Percentiles rank a stretch among this genome's conserved stretches.
These are phyloP conservation scores for Plasmodium knowlesi DNA, from an alignment of 169 alveolate species.

Conservation along the genomic window DNA sequence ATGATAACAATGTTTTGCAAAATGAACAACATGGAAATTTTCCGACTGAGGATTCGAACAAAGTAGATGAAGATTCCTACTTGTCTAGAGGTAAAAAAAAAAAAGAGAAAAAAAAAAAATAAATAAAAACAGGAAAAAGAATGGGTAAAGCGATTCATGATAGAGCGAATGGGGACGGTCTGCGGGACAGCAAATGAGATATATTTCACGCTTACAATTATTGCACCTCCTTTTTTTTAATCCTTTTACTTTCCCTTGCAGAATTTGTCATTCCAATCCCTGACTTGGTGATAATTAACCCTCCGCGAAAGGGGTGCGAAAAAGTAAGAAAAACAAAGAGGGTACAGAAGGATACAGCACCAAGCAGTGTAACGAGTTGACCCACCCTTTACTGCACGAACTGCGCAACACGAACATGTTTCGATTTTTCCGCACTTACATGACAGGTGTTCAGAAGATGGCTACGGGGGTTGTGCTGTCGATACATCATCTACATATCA, in stretches of 20 bases:
- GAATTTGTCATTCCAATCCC: slow-evolving; percentile 75
- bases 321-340: slow-evolving; percentile 33
- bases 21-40: background rate
- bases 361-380: background rate
- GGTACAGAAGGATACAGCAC: background rate
- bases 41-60: background rate
- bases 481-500: slow-evolving; percentile 53
- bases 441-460: slow-evolving; percentile 74
- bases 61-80: background rate
- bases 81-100: slow-evolving; percentile 21
- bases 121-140: slow-evolving; percentile 6
- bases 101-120: slow-evolving; percentile 4
- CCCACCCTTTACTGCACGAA: background rate
- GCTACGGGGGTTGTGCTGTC: slow-evolving; percentile 64
- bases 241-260: background rate
- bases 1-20: background rate
- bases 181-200: background rate
- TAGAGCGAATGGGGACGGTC: background rate
- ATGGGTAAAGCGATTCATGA: background rate
- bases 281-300: slow-evolving; percentile 59
- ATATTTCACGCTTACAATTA: background rate
- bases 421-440: background rate
- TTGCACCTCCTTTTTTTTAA: background rate
- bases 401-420: background rate
- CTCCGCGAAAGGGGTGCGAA: slow-evolving; percentile 76